phyloP scores from a whole-genome alignment of 768 basidiomycete genomes.

The Tephrocybe sp. region DNA sequence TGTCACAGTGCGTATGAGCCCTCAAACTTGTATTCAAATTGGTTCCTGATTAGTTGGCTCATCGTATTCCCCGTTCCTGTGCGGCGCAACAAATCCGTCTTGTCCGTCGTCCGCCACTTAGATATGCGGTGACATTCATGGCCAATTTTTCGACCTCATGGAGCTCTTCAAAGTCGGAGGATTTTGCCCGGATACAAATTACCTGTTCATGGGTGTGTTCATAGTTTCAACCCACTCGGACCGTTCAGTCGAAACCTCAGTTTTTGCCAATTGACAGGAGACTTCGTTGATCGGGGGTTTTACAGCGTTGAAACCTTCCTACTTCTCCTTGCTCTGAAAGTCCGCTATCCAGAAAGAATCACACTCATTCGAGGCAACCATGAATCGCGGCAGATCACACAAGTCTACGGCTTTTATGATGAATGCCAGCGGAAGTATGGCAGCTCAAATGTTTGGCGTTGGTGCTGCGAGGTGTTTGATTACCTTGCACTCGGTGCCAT shows the following conservation, averaged over 20 bases:
- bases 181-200: constrained; percentile 89
- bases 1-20: constrained; percentile 70
- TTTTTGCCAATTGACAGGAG: constrained; percentile 49
- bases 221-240: constrained; percentile 3
- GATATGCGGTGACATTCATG: constrained; percentile 97
- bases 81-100: constrained; percentile 6
- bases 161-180: constrained; percentile 94
- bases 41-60: constrained; percentile 7
- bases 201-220: constrained; percentile 88
- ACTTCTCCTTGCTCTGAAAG: constrained; percentile 91
- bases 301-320: constrained; percentile 97
- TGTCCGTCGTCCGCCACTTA: constrained; percentile 22
- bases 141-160: constrained; percentile 95
- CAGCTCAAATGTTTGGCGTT: constrained; percentile 91
- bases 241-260: background rate
- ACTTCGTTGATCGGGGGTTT: constrained; percentile 97
- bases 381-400: constrained; percentile 95
- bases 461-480: constrained; percentile 98
- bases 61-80: constrained; percentile 13
- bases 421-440: constrained; percentile 98
- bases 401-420: constrained; percentile 93
- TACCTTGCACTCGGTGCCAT: constrained; percentile 93
- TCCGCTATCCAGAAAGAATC: constrained; percentile 96
- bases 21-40: constrained; percentile 10
- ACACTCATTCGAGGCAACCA: constrained; percentile 98